phyloP scores from a whole-genome alignment of 345 rosid species.

The Aurinia saxatilis region DNA sequence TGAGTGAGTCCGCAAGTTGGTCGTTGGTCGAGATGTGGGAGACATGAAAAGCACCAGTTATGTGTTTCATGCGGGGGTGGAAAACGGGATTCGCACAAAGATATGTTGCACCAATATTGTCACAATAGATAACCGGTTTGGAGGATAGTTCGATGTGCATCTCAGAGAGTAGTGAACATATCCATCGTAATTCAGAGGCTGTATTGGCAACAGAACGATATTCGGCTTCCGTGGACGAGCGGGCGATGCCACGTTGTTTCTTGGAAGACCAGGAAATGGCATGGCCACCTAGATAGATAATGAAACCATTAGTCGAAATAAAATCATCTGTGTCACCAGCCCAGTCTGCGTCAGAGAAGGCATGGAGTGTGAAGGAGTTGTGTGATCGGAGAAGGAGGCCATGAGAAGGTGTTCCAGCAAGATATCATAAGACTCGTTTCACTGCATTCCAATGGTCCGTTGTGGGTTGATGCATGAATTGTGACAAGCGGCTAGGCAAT shows the following conservation, averaged over 20 bases:
- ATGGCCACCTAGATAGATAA: not conserved
- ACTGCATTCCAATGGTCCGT: no score
- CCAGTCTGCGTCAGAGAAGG: not conserved
- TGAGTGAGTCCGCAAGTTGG: no score
- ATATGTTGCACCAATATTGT: not conserved
- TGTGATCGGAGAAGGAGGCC: no score
- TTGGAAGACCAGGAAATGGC: not conserved
- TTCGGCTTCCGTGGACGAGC: not conserved
- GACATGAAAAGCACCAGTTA: not conserved
- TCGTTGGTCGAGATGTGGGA: no score
- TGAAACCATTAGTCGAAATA: not conserved
- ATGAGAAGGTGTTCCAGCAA: no score
- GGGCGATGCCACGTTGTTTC: not conserved
- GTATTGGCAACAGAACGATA: not conserved
- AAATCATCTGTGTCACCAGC: not conserved
- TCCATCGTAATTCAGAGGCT: not conserved
- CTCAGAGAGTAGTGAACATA: not conserved
- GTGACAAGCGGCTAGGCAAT: no score
- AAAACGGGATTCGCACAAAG: not conserved
- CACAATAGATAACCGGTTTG: not conserved
- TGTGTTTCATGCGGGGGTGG: not conserved
- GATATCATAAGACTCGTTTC: no score
- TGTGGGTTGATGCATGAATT: no score
- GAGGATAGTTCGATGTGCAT: accelerated
- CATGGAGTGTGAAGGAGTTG: not conserved